Evolutionary conservation across 2,329 filamentous ascomycete species (phyloP).

Genomic region (Talaromyces funiculosus): DNA sequence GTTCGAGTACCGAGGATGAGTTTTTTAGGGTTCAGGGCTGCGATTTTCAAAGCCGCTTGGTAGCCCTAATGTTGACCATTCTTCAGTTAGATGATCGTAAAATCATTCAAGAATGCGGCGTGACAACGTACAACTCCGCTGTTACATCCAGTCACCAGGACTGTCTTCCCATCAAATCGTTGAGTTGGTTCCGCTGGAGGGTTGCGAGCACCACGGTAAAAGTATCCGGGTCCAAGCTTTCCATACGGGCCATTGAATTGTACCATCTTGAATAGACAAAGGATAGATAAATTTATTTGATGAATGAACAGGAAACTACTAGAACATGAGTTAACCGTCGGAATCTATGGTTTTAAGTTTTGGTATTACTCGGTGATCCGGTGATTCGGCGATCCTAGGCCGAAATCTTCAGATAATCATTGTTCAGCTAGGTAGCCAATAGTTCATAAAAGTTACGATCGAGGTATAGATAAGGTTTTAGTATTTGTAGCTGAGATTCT

Average conservation of each 20-base stretch:
- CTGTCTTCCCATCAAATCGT: constrained; percentile 7
- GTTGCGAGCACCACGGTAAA: background rate
- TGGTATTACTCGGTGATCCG: constrained; percentile 9
- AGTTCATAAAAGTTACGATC: background rate
- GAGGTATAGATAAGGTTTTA: background rate
- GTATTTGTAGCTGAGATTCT: background rate
- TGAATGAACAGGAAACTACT: background rate
- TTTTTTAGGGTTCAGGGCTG: constrained; percentile 4
- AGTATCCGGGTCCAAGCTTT: background rate
- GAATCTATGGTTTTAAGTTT: background rate
- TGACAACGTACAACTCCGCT: constrained; percentile 2
- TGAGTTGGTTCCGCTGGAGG: constrained; percentile 9
- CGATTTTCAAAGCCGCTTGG: constrained; percentile 10
- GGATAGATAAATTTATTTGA: background rate
- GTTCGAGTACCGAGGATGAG: constrained; percentile 12
- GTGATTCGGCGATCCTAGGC: constrained; percentile 5
- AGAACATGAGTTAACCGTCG: background rate
- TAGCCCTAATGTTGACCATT: background rate
- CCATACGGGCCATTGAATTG: constrained; percentile 10
- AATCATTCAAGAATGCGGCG: background rate
- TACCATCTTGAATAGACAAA: background rate
- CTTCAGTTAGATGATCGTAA: background rate
- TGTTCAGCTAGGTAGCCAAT: background rate
- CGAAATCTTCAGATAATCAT: background rate
- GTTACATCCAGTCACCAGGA: constrained; percentile 9